phyloP scores from a whole-genome alignment of 495 filamentous ascomycete species.

The Podospora anserina region DNA sequence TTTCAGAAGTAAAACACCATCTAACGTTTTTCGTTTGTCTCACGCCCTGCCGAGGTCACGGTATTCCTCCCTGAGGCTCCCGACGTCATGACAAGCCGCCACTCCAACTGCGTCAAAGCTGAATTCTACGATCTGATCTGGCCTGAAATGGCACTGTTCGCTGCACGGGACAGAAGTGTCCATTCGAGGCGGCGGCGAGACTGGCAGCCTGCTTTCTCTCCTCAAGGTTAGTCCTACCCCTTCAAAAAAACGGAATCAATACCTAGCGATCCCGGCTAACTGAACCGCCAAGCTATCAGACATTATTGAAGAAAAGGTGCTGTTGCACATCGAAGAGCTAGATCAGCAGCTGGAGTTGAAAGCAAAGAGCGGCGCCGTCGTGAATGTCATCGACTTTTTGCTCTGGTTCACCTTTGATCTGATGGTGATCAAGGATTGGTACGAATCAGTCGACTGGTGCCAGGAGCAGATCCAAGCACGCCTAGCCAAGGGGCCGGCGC shows the following conservation, averaged over 20 bases:
- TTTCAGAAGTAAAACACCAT: no score
- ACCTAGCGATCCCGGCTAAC: no score
- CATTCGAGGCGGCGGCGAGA: background rate
- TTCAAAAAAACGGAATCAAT: no score
- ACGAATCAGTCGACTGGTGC: conserved; percentile 32
- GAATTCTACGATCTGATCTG: background rate
- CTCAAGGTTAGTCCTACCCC: background rate
- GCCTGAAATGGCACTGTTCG: background rate
- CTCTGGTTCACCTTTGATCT: conserved; percentile 29
- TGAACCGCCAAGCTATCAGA: no score
- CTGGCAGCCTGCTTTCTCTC: background rate
- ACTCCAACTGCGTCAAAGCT: background rate
- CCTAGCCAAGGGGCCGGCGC: conserved; percentile 14
- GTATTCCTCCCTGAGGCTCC: background rate
- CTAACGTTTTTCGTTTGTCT: no score
- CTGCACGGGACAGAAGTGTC: background rate
- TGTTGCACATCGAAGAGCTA: background rate
- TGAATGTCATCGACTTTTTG: conserved; percentile 23
- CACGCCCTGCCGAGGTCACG: background rate
- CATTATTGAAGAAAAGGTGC: no score
- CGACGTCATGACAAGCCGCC: background rate
- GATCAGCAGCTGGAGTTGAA: no score
- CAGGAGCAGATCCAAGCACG: conserved; percentile 35
- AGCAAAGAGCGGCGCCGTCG: background rate
- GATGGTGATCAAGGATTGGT: conserved; percentile 34